A percentile compares a stretch with the other conserved stretches of the same genome.
Evolutionary conservation across 345 rosid species (phyloP).

Genomic region (Gossypium australe): DNA sequence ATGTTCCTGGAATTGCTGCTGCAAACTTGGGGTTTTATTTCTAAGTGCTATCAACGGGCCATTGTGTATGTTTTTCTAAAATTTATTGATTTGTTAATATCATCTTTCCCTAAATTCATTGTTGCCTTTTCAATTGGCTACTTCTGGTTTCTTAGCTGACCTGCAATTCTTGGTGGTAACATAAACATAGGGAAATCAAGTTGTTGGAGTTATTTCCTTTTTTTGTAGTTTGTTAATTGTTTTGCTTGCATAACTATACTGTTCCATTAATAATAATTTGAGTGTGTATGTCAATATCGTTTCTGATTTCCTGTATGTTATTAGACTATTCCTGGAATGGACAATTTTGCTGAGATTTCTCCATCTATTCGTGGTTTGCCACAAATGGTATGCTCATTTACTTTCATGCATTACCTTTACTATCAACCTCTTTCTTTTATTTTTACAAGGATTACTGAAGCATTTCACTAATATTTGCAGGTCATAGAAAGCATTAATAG

Average conservation of each 20-base stretch:
- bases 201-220: neutral
- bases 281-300: neutral
- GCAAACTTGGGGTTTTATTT: neutral
- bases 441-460: neutral
- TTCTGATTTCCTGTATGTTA: slow-evolving; percentile 11
- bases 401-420: neutral
- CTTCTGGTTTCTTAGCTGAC: neutral
- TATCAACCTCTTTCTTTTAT: neutral
- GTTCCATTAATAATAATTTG: neutral
- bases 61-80: too few relatives aligned
- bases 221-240: neutral
- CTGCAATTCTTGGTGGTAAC: neutral
- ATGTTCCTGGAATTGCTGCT: too few relatives aligned
- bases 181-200: neutral
- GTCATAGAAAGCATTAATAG: slow-evolving; percentile 89
- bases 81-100: neutral
- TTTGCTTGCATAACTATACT: neutral
- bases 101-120: neutral
- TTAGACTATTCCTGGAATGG: slow-evolving; percentile 94
- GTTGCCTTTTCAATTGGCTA: neutral
- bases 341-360: slow-evolving; percentile 52
- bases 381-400: slow-evolving; percentile 63
- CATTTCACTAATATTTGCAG: slow-evolving; percentile 36
- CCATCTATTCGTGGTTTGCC: slow-evolving; percentile 76
- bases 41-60: neutral